Percentiles rank a stretch among this genome's conserved stretches.
These are phyloP conservation scores for Diddensiella transvaalensis DNA, from an alignment of 805 yeast species.

Conservation along the genomic window DNA sequence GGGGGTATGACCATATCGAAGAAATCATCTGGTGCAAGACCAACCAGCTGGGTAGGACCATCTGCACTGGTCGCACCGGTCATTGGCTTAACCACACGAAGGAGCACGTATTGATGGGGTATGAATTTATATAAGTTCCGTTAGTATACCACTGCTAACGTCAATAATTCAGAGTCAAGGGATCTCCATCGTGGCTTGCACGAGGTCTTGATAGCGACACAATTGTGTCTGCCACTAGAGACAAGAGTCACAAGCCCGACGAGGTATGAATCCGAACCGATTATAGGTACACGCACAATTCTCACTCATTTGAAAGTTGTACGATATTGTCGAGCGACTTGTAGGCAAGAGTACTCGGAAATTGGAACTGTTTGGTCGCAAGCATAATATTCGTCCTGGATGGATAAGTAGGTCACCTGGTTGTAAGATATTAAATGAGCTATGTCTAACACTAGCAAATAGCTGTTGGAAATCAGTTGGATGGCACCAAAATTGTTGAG, in stretches of 20 bases:
- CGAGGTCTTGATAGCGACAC: constrained; percentile 67
- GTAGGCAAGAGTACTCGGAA: constrained; percentile 77
- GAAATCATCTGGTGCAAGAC: constrained; percentile 90
- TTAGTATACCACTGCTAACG: neutral
- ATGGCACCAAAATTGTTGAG: constrained; percentile 56
- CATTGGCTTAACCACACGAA: constrained; percentile 96
- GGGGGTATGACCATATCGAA: constrained; percentile 80
- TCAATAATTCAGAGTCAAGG: constrained; percentile 53
- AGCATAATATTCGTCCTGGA: constrained; percentile 80
- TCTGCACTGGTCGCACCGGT: constrained; percentile 94
- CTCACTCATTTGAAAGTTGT: constrained; percentile 37
- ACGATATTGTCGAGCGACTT: constrained; percentile 78
- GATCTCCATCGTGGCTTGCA: constrained; percentile 69
- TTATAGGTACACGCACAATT: neutral
- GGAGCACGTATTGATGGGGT: constrained; percentile 82
- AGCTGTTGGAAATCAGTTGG: constrained; percentile 74
- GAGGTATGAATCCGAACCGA: constrained; percentile 44
- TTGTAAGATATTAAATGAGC: constrained; percentile 7
- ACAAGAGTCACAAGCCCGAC: constrained; percentile 88
- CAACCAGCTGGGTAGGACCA: constrained; percentile 81
- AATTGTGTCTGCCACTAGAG: constrained; percentile 79
- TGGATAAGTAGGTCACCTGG: constrained; percentile 60
- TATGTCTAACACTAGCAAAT: no score
- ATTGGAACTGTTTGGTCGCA: constrained; percentile 84
- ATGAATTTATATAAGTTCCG: constrained; percentile 7